Conservation (phyloP, 2,329 filamentous ascomycete species). For the Trichophyton mentagrophytes region DNA sequence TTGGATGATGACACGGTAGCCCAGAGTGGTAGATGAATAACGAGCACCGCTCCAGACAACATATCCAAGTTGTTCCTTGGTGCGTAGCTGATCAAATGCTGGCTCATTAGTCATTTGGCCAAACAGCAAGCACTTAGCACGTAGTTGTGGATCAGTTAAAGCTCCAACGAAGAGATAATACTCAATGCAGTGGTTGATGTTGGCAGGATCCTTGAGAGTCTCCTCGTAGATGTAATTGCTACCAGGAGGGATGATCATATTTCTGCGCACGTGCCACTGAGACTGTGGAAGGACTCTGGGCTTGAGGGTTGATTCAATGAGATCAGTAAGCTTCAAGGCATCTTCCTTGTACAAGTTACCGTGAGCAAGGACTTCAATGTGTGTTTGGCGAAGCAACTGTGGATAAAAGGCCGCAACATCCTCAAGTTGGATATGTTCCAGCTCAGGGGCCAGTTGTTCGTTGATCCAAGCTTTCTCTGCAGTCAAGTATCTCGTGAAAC, state of each 20-base stretch:
- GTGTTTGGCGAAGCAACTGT: conserved; percentile 66
- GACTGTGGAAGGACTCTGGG: conserved; percentile 58
- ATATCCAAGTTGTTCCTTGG: conserved; percentile 95
- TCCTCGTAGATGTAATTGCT: conserved; percentile 76
- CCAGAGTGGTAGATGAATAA: conserved; percentile 61
- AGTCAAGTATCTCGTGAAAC: conserved; percentile 69
- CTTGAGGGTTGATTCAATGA: conserved; percentile 66
- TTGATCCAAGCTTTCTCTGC: conserved; percentile 65
- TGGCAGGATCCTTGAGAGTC: conserved; percentile 69
- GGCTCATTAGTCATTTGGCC: conserved; percentile 89
- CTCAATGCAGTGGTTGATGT: conserved; percentile 78
- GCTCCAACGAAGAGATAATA: conserved; percentile 61
- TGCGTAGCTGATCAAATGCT: conserved; percentile 84
- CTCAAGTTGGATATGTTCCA: conserved; percentile 59
- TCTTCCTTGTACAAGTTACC: conserved; percentile 94
- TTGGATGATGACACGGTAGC: conserved; percentile 83
- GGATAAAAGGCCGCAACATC: conserved; percentile 67
- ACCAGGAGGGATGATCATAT: conserved; percentile 63
- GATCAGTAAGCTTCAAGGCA: conserved; percentile 67
- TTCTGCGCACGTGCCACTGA: conserved; percentile 69
- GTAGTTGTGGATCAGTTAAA: conserved; percentile 53
- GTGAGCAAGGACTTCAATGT: conserved; percentile 78
- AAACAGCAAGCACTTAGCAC: conserved; percentile 67
- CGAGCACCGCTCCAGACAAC: conserved; percentile 77
- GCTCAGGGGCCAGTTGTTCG: conserved; percentile 64